Base-by-base conservation (phyloP, 345 rosid species). In the Pugionium cornutum region DNA sequence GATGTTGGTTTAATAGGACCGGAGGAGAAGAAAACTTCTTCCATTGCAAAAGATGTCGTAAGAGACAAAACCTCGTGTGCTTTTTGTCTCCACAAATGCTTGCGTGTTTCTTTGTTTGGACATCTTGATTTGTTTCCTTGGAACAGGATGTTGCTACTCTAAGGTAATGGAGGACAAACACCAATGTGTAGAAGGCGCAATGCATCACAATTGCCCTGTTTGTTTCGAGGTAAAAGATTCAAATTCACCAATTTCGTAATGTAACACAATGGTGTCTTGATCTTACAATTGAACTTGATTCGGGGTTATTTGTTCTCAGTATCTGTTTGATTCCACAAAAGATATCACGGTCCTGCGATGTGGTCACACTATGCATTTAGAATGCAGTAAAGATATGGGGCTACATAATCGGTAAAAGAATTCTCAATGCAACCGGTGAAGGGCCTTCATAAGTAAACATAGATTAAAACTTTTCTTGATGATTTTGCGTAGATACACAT, bases 361-460 rank as follows among this genome's bases (percentile, higher is more conserved):
- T 53, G 95, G 98, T 7, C 92, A 89, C 72, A 83, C 90, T 0
- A 89, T 87, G 67, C 96, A 91, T 81, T 72, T 86, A 73, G 78
- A 83, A 63, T 91, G 98, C 51, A 80, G 82, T 0, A 77, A 77
- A 67, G 86, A 83, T 73, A 85, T 89, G 98, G 70, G 65, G 57
- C 83, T 64, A 4, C 90, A 84, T 77, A 74, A 31, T 8, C 86
- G 70, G 96, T 86, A 76, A 80, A 58, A 46, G 4, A 60, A 47
- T 53, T 39, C 33, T 32, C 46, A 26, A 32, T 9, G 34, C 10
- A 9, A 8, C 9, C 5, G 0, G 2, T 71, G 47, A 37, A 53
- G 43, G 7, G 43, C 41, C 32, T 18, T 35, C 28, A 11, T 3
- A 6, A 46, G 25, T 28, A 33, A 59, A 51, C 40, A 35, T 48